phyloP scores from a whole-genome alignment of 2,329 filamentous ascomycete genomes.

The Cadophora malorum region DNA sequence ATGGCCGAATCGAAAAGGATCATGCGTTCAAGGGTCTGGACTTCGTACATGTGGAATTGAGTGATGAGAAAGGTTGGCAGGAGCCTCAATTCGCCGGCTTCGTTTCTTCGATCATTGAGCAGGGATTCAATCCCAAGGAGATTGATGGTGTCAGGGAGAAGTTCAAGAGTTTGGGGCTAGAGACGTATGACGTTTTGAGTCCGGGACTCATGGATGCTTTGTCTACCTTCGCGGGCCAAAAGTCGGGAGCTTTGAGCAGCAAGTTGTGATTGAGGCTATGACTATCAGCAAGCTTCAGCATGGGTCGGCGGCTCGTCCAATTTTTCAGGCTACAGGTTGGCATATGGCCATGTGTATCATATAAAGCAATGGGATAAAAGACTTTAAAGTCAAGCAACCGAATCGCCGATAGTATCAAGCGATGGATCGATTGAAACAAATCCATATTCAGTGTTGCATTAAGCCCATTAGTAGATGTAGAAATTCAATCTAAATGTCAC shows the following conservation, averaged over 20 bases:
- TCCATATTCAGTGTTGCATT: too few relatives aligned
- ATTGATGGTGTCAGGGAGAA: constrained; percentile 61
- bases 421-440: too few relatives aligned
- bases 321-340: neutral
- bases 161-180: constrained; percentile 61
- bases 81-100: constrained; percentile 75
- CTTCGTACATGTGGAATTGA: constrained; percentile 71
- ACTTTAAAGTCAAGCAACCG: too few relatives aligned
- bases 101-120: constrained; percentile 71
- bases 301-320: neutral
- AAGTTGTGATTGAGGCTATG: neutral
- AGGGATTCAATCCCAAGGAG: constrained; percentile 62
- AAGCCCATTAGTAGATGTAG: too few relatives aligned
- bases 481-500: too few relatives aligned
- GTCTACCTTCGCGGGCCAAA: constrained; percentile 61
- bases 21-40: constrained; percentile 74
- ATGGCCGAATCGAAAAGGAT: constrained; percentile 67
- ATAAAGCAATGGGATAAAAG: too few relatives aligned
- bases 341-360: neutral
- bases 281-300: neutral
- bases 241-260: constrained; percentile 17
- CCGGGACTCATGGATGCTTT: constrained; percentile 69
- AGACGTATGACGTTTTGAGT: constrained; percentile 67
- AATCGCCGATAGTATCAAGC: too few relatives aligned
- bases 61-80: constrained; percentile 68